Conservation (phyloP, 2,329 filamentous ascomycete genomes). For the Microcyclospora tardicrescens region DNA sequence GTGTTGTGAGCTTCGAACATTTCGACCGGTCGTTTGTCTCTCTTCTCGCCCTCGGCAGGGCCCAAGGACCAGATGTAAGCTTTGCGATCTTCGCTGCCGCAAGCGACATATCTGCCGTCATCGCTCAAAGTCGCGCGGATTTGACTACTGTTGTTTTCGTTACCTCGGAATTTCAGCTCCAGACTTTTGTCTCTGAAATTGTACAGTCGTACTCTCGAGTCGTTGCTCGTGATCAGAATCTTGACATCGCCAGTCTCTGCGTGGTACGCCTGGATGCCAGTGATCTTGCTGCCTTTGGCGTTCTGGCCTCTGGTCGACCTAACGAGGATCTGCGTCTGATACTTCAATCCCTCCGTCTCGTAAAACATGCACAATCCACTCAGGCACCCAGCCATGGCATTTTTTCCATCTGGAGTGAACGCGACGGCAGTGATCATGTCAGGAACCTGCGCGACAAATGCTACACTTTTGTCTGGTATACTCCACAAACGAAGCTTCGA, state of each 20-base stretch:
- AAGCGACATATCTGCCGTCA: slow-evolving; percentile 73
- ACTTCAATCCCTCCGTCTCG: slow-evolving; percentile 79
- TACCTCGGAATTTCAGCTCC: slow-evolving; percentile 81
- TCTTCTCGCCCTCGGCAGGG: slow-evolving; percentile 47
- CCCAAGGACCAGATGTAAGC: slow-evolving; percentile 81
- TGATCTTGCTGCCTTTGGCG: slow-evolving; percentile 94
- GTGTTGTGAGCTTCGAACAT: slow-evolving; percentile 82
- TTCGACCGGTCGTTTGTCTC: slow-evolving; percentile 72
- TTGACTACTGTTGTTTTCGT: slow-evolving; percentile 81
- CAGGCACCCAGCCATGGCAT: slow-evolving; percentile 75
- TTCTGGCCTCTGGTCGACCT: slow-evolving; percentile 85
- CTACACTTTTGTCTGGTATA: slow-evolving; percentile 90
- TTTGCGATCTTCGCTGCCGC: slow-evolving; percentile 81
- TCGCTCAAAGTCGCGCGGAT: slow-evolving; percentile 84
- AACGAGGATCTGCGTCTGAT: slow-evolving; percentile 79
- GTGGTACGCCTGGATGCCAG: slow-evolving; percentile 68
- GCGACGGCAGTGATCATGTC: slow-evolving; percentile 91
- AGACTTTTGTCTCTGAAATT: slow-evolving; percentile 72
- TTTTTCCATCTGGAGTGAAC: slow-evolving; percentile 84
- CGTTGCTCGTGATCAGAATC: slow-evolving; percentile 83
- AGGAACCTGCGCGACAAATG: slow-evolving; percentile 61
- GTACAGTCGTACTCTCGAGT: slow-evolving; percentile 83
- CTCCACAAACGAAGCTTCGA: slow-evolving; percentile 85
- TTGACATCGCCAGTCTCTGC: slow-evolving; percentile 57
- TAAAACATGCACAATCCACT: slow-evolving; percentile 81